A percentile compares a stretch with the other conserved stretches of the same genome.
Conservation (phyloP, 495 filamentous ascomycete genomes). For the Penicillium flavigenum region DNA sequence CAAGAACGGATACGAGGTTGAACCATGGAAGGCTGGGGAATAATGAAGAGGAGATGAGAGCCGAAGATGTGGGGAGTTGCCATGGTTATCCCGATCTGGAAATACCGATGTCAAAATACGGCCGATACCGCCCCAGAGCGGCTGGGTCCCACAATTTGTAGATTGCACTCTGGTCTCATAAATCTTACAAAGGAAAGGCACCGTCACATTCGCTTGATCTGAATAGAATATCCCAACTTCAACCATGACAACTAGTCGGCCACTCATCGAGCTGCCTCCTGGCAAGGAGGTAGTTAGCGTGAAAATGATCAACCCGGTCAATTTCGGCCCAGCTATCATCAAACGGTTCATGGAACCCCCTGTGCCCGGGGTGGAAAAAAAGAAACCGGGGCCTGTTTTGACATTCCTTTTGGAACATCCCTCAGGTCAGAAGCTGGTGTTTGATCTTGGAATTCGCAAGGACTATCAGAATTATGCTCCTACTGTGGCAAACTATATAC, state of each 20-base stretch:
- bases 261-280: conserved; percentile 43
- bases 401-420: conserved; percentile 25
- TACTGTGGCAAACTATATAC: not conserved
- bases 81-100: not conserved
- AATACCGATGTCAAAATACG: not conserved
- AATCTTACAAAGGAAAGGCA: not conserved
- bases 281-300: conserved; percentile 18
- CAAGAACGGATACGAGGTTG: not conserved
- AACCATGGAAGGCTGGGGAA: not conserved
- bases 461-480: conserved; percentile 1
- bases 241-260: conserved; percentile 16
- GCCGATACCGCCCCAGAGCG: not conserved
- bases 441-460: conserved; percentile 7
- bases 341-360: conserved; percentile 25
- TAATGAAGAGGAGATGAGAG: not conserved
- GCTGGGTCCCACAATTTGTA: not conserved
- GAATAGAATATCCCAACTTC: not conserved
- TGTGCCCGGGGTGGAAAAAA: conserved; percentile 21
- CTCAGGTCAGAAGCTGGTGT: conserved; percentile 17
- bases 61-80: not conserved
- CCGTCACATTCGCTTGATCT: not conserved
- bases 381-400: conserved; percentile 20
- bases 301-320: conserved; percentile 23
- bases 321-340: conserved; percentile 24
- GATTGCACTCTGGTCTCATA: not conserved